These are phyloP conservation scores for Trichoderma harzianum DNA, from an alignment of 2,329 filamentous ascomycete genomes.

Conservation along the genomic window DNA sequence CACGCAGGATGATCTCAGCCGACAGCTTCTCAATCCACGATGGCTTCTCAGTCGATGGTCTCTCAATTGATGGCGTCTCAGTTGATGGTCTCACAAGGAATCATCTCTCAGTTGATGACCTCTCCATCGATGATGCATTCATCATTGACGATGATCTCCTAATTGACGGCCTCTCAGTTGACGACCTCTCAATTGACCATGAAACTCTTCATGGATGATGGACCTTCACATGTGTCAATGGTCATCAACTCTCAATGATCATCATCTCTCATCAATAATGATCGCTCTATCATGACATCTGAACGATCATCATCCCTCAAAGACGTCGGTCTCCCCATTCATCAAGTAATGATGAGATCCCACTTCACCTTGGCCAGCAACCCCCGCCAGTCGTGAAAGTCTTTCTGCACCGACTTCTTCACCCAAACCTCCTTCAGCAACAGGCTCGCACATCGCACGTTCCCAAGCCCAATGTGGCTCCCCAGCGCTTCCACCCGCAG, in stretches of 20 bases:
- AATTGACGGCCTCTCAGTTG: neutral
- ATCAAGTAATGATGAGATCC: constrained; percentile 11
- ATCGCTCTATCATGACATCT: too few species aligned
- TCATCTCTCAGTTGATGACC: neutral
- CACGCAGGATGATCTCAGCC: too few species aligned
- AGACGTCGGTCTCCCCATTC: too few species aligned
- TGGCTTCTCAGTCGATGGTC: neutral
- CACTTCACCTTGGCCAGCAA: constrained; percentile 4
- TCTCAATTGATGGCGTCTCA: neutral
- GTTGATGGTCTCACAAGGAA: neutral
- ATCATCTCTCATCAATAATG: neutral
- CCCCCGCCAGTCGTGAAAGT: constrained; percentile 7
- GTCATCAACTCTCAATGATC: neutral
- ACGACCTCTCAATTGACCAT: neutral
- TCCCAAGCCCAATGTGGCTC: constrained; percentile 7
- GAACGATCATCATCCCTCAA: too few species aligned
- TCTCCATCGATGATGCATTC: too few species aligned
- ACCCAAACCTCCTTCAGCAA: constrained; percentile 1
- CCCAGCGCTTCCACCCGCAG: constrained; percentile 1
- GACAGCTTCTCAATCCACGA: too few species aligned
- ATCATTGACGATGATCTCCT: neutral
- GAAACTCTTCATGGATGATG: neutral
- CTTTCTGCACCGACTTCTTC: neutral
- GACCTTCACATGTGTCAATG: neutral
- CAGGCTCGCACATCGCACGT: neutral